Evolutionary conservation across 2,329 filamentous ascomycete genomes (phyloP).

Genomic region (Cryphonectria japonica): DNA sequence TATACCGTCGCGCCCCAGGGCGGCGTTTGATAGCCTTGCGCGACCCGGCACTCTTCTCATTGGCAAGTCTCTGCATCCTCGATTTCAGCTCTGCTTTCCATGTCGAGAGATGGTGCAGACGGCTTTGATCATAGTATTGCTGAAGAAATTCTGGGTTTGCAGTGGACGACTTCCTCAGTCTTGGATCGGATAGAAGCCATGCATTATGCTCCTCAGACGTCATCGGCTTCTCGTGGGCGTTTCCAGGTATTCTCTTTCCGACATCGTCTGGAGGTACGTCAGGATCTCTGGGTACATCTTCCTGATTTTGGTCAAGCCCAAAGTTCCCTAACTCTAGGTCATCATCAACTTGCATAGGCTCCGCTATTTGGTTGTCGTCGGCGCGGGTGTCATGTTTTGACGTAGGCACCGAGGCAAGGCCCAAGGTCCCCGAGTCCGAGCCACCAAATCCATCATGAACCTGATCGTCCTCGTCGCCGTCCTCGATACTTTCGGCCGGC

Average conservation of each 20-base stretch:
- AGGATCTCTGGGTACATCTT: not conserved
- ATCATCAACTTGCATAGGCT: not conserved
- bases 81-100: constrained; percentile 97
- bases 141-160: constrained; percentile 92
- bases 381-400: not conserved
- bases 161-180: constrained; percentile 84
- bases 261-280: constrained; percentile 15
- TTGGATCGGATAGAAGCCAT: constrained; percentile 79
- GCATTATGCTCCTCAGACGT: constrained; percentile 95
- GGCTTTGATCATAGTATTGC: constrained; percentile 93
- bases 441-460: not conserved
- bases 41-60: constrained; percentile 61
- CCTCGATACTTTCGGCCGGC: constrained; percentile 43
- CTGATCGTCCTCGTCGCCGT: constrained; percentile 44
- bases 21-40: constrained; percentile 53
- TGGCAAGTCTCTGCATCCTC: constrained; percentile 78
- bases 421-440: not conserved
- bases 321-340: not conserved
- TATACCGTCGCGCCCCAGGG: constrained; percentile 72
- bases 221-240: constrained; percentile 44
- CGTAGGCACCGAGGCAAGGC: not conserved
- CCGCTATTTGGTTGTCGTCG: not conserved
- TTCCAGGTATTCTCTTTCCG: not conserved
- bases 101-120: constrained; percentile 90
- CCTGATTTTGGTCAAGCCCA: not conserved